phyloP scores from a whole-genome alignment of 31 red algal species.

The Bonnemaisonia californica region DNA sequence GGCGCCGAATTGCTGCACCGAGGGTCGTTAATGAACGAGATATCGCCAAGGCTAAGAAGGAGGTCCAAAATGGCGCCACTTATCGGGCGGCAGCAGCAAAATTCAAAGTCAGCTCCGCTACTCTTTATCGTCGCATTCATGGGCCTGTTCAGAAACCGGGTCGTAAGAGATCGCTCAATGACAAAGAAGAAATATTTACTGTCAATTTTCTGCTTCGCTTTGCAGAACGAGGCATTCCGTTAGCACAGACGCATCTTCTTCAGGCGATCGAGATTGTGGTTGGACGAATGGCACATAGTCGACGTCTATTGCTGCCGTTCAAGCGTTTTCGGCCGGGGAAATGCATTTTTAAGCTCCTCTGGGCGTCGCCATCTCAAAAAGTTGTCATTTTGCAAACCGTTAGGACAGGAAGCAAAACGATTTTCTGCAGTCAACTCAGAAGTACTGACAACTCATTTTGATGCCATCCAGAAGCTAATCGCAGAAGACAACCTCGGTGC shows the following conservation, averaged over 20 bases:
- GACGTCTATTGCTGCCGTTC: neutral
- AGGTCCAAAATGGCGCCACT: too few relatives aligned
- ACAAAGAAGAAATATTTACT: constrained; percentile 7
- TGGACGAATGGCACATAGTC: neutral
- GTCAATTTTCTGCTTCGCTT: neutral
- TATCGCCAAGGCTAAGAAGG: too few relatives aligned
- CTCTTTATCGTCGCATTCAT: neutral
- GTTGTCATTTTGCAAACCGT: constrained; percentile 1
- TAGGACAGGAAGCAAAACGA: constrained; percentile 7
- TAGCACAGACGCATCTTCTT: neutral
- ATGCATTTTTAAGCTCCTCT: neutral
- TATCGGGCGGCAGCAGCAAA: neutral
- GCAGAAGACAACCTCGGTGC: neutral
- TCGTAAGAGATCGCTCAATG: neutral
- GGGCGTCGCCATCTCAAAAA: neutral
- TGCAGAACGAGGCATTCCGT: neutral
- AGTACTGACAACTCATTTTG: constrained; percentile 1
- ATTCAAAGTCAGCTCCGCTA: neutral
- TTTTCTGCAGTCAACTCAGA: neutral
- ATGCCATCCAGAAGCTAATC: constrained; percentile 7
- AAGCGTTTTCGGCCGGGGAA: neutral
- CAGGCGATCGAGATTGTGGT: constrained; percentile 21
- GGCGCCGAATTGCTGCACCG: too few relatives aligned
- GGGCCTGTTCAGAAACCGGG: neutral
- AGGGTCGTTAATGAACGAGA: too few relatives aligned